phyloP scores from a whole-genome alignment of 495 filamentous ascomycete species.

The Podospora appendiculata region DNA sequence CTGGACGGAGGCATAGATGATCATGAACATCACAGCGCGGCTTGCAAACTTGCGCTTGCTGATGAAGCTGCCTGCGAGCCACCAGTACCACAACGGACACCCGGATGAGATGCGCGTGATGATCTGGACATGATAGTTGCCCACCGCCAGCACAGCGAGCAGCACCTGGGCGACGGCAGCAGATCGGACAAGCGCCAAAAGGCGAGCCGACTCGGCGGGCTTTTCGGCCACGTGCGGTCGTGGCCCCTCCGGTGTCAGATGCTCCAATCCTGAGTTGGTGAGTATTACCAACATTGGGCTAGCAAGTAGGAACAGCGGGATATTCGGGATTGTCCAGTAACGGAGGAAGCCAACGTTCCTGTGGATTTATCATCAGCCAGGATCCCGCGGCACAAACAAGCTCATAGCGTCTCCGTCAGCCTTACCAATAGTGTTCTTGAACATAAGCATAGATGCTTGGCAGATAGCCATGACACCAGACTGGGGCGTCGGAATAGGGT shows the following conservation, averaged over 20 bases:
- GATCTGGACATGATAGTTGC: constrained; percentile 86
- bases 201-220: constrained; percentile 10
- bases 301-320: constrained; percentile 83
- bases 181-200: constrained; percentile 32
- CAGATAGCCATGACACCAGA: constrained; percentile 64
- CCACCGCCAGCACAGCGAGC: constrained; percentile 62
- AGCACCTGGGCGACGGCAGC: constrained; percentile 67
- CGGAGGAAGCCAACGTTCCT: constrained; percentile 83
- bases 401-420: neutral
- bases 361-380: neutral
- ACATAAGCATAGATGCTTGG: constrained; percentile 92
- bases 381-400: neutral
- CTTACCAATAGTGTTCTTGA: constrained; percentile 83
- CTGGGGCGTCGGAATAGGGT: constrained; percentile 15
- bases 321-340: constrained; percentile 84
- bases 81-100: constrained; percentile 88
- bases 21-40: constrained; percentile 48
- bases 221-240: neutral
- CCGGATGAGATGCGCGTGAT: constrained; percentile 83
- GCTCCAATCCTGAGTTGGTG: constrained; percentile 49
- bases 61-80: constrained; percentile 43
- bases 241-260: constrained; percentile 12
- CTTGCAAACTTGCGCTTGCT: constrained; percentile 18
- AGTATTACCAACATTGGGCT: constrained; percentile 70
- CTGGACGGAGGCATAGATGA: constrained; percentile 76